A percentile compares a stretch with the other conserved stretches of the same genome.
Evolutionary conservation across 73 alveolate genomes (phyloP).

Genomic region (Urostyla sp.): DNA sequence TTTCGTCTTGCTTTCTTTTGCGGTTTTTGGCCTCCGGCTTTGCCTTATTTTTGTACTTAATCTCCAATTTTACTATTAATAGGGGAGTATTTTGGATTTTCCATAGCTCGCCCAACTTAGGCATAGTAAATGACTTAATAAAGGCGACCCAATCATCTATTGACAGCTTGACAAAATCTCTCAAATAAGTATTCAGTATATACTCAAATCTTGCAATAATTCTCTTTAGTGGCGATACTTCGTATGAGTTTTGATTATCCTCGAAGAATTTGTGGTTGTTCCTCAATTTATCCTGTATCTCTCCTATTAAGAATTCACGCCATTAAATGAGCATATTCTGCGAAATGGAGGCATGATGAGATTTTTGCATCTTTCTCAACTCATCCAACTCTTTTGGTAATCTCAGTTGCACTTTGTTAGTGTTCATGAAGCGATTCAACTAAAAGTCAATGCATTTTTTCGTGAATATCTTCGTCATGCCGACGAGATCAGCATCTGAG

Average conservation of each 20-base stretch:
- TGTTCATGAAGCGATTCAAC: constrained; percentile 66
- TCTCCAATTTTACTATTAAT: constrained; percentile 51
- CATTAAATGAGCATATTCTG: constrained; percentile 74
- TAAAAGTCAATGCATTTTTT: constrained; percentile 69
- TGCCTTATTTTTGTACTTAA: constrained; percentile 61
- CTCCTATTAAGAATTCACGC: constrained; percentile 79
- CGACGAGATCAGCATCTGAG: constrained; percentile 61
- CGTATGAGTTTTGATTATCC: constrained; percentile 76
- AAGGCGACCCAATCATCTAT: constrained; percentile 88
- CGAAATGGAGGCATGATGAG: constrained; percentile 65
- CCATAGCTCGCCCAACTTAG: constrained; percentile 75
- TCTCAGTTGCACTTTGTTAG: constrained; percentile 50
- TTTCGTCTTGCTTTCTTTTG: constrained; percentile 65
- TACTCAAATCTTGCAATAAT: constrained; percentile 84
- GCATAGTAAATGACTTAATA: constrained; percentile 80
- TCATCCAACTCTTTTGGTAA: constrained; percentile 70
- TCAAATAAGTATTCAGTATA: constrained; percentile 85
- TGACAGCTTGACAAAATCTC: constrained; percentile 87
- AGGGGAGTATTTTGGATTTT: constrained; percentile 65
- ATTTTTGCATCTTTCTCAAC: constrained; percentile 53
- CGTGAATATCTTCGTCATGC: constrained; percentile 68
- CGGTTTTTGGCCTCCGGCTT: constrained; percentile 68
- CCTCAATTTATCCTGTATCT: constrained; percentile 82
- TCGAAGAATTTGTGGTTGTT: constrained; percentile 88
- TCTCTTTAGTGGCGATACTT: constrained; percentile 82